These are phyloP conservation scores for Colletotrichum echinochloae DNA, from an alignment of 2,329 filamentous ascomycete species.

Conservation along the genomic window DNA sequence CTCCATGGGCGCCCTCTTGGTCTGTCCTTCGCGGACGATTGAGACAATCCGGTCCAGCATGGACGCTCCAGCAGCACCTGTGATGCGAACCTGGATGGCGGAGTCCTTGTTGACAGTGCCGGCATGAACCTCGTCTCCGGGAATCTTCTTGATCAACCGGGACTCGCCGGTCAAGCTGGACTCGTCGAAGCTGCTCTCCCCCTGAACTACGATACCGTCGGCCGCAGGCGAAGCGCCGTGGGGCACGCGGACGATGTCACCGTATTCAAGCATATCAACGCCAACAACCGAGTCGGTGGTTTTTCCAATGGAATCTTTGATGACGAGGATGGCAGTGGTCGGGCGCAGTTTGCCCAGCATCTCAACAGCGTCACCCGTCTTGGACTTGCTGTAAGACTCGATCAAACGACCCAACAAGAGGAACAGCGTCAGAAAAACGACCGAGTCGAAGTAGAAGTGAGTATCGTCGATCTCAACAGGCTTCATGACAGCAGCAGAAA, in stretches of 20 bases:
- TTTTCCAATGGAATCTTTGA: conserved; percentile 54
- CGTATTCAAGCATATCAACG: conserved; percentile 80
- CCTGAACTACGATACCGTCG: conserved; percentile 76
- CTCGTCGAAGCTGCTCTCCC: conserved; percentile 82
- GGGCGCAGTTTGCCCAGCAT: conserved; percentile 83
- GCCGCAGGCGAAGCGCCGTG: conserved; percentile 87
- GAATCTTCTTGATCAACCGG: conserved; percentile 70
- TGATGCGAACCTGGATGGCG: conserved; percentile 72
- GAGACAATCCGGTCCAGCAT: conserved; percentile 86
- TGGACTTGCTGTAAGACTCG: conserved; percentile 92
- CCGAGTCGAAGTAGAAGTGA: conserved; percentile 88
- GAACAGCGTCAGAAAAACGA: conserved; percentile 92
- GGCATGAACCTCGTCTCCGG: conserved; percentile 75
- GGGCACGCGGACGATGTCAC: conserved; percentile 79
- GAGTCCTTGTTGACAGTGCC: conserved; percentile 80
- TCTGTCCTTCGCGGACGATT: conserved; percentile 82
- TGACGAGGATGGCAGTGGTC: conserved; percentile 78
- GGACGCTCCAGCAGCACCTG: conserved; percentile 73
- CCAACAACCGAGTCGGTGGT: conserved; percentile 56
- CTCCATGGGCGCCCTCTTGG: conserved; percentile 80
- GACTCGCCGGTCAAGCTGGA: conserved; percentile 89
- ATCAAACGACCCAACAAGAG: conserved; percentile 80
- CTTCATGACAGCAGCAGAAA: conserved; percentile 64
- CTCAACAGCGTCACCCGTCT: conserved; percentile 87
- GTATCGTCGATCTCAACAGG: conserved; percentile 57